Base-by-base conservation (phyloP, 1,284 basidiomycete genomes). In the Pholiota adiposa region DNA sequence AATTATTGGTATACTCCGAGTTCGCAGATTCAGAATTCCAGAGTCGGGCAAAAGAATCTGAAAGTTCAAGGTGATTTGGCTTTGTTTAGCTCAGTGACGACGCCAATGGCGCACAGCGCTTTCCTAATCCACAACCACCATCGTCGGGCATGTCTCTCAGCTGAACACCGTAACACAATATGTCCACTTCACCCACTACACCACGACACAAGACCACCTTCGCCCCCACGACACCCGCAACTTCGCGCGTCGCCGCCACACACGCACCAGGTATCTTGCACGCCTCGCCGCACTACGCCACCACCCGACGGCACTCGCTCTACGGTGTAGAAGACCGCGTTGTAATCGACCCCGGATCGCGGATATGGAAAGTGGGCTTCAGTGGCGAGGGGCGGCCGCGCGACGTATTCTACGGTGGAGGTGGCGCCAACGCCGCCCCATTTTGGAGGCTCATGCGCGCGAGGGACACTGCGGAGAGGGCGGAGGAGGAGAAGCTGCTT, bases 291-390 rank as follows among this genome's bases (percentile, higher is more conserved):
- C 89, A 92, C 65, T 92, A 92, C 70, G 75, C 85, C 11, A 92
- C 90, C 4, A 91, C 89, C 1, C 80, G 91, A 44, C 79, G 92
- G 63, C 87, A 90, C 74, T 89, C 89, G 29, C 77, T 94, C 3
- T 94, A 95, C 74, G 94, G 93, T 51, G 92, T 89, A 5, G 93
- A 95, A 71, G 93, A 94, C 71, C 83, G 93, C 54, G 85, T 95
- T 51, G 84, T 95, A 53, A 86, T 95, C 61, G 93, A 96, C 70
- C 87, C 92, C 27, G 93, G 93, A 46, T 93, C 90, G 50, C 82
- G 86, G 52, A 82, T 94, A 59, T 94, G 93, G 92, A 94, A 93
- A 75, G 89, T 92, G 7, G 93, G 94, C 1, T 94, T 95, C 76
- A 93, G 91, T 70, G 93, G 93, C 18, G 93, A 95, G 77, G 89